These are phyloP conservation scores for Monosporascus sp. DNA, from an alignment of 2,329 filamentous ascomycete genomes.

Conservation along the genomic window DNA sequence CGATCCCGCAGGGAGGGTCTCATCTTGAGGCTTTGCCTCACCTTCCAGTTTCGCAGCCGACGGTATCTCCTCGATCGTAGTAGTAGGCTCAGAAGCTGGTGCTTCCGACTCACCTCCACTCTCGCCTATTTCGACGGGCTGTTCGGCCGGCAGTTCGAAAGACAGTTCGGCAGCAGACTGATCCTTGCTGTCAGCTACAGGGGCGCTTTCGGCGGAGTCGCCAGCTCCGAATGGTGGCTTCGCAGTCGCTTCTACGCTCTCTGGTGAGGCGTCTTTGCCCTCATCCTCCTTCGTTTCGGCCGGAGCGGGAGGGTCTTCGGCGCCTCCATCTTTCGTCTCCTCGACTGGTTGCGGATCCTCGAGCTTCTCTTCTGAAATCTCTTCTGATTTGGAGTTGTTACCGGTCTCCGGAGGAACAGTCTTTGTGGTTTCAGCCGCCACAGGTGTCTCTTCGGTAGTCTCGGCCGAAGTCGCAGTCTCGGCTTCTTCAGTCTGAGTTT, in stretches of 20 bases:
- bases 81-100: not conserved
- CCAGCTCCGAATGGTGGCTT: not conserved
- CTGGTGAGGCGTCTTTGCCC: not conserved
- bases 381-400: not conserved
- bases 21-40: not conserved
- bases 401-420: not conserved
- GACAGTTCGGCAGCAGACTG: not conserved
- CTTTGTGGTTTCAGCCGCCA: not conserved
- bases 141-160: not conserved
- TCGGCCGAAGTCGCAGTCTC: not conserved
- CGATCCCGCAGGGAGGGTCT: not conserved
- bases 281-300: not conserved
- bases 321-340: constrained; percentile 1
- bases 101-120: not conserved
- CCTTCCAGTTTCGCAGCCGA: not conserved
- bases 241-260: not conserved
- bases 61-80: not conserved
- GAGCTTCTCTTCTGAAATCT: constrained; percentile 1
- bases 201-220: not conserved
- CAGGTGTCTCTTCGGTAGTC: not conserved
- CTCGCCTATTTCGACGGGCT: not conserved
- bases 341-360: constrained; percentile 2
- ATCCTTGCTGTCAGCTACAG: not conserved
- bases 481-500: not conserved
- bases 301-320: not conserved